Percentiles rank a stretch among this genome's conserved stretches.
phyloP scores from a whole-genome alignment of 768 basidiomycete genomes.

The Pisolithus microcarpus region DNA sequence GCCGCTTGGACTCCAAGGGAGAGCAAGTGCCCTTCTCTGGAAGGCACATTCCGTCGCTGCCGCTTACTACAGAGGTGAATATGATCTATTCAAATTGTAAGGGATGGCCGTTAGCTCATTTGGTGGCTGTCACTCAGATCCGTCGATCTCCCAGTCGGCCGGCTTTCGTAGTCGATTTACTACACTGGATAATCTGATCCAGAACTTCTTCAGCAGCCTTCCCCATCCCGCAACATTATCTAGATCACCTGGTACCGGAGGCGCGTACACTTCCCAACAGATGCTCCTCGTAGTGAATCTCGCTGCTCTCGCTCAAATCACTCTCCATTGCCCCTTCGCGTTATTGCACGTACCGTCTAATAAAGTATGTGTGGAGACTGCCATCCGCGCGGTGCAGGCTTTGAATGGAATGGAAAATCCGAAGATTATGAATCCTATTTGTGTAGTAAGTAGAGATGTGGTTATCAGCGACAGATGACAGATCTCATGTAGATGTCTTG shows the following conservation, averaged over 20 bases:
- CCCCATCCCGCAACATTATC: neutral
- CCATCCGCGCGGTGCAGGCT: slow-evolving; percentile 8
- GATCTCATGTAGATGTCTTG: slow-evolving; percentile 15
- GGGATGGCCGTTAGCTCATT: neutral
- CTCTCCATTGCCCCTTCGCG: slow-evolving; percentile 17
- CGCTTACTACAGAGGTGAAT: slow-evolving; percentile 25
- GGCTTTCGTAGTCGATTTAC: slow-evolving; percentile 39
- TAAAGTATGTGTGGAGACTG: slow-evolving; percentile 11
- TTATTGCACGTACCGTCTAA: slow-evolving; percentile 9
- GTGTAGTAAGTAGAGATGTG: slow-evolving; percentile 5
- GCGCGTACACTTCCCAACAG: slow-evolving; percentile 1
- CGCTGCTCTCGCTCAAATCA: slow-evolving; percentile 18
- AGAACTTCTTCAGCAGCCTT: slow-evolving; percentile 27
- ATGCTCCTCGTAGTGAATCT: slow-evolving; percentile 13
- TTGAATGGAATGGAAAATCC: slow-evolving; percentile 11
- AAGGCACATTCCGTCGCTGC: slow-evolving; percentile 23
- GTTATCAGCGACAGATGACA: neutral
- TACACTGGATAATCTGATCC: slow-evolving; percentile 41
- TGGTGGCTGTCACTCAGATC: slow-evolving; percentile 24
- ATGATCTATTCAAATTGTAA: neutral
- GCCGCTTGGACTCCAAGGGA: slow-evolving; percentile 15
- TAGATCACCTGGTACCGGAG: neutral
- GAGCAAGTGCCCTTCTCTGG: slow-evolving; percentile 30
- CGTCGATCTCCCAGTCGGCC: slow-evolving; percentile 34
- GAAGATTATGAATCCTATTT: slow-evolving; percentile 11